Base-by-base conservation (phyloP, 345 rosid genomes). In the Boechera divaricarpa region DNA sequence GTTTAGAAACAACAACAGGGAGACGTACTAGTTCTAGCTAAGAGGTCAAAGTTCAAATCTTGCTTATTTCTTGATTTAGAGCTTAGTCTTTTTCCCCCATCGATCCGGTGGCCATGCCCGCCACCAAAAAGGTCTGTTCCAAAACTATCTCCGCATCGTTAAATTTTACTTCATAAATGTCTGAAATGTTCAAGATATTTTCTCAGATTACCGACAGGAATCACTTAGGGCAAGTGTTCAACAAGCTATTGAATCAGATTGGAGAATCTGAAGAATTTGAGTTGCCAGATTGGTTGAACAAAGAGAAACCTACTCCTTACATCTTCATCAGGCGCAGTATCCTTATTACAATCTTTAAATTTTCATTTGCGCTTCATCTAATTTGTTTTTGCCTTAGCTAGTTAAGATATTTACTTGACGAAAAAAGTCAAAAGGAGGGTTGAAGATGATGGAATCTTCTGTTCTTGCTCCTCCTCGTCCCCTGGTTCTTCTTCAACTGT, bases 401-500 rank as follows among this genome's bases (percentile, higher is more conserved):
- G 45, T 78, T 42, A 79, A 93, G 99, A 93, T 75, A 84, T 89
- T 83, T 96, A 93, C 83, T 90, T 88, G 67, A 85, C 95, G 2
- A 96, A 93, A 90, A 90, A 60, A 88, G 49, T 87, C 59, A 96
- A 87, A 67, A 87, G 78, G 79, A 89, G 90, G 52, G 79, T 84
- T 60, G 91, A 92, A 18, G 98, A 93, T 82, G 97, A 96, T 81
- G 99, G 99, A 57, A 96, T 96, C 66, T 96, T 96, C 83, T 96
- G 99, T 81, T 89, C 99, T 70, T 93, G 98, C 78, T 82, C 83
- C 66, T 49, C 85, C 73, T 87, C 90, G 73, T 81, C 93, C 32
- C 67, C 75, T 69, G 63, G 29, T 33, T 70, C 76, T 70, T 52
- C 75, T 69, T 77, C 80, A 10, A 77, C 77, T 52, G 87, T 88